Evolutionary conservation across 345 rosid genomes (phyloP), one percentile per base, ranked within the genome.

Genomic region (Gossypium ekmanianum): DNA sequence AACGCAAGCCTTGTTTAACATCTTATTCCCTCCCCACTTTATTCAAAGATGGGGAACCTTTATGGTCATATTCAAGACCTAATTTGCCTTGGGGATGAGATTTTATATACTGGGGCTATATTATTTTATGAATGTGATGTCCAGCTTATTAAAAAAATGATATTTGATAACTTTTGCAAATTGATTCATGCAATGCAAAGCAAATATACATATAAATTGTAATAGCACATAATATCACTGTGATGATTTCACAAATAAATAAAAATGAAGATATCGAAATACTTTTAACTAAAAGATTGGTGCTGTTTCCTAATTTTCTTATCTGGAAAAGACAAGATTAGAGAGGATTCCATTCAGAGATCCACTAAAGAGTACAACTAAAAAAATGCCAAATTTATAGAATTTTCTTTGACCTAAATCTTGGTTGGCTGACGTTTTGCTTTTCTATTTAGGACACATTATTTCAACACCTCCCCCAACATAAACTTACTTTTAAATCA

Each of bases 231-330:
- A 22, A 11, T 10, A 58, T 59, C 63, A 43, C 14, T 44, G 16
- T 64, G 3, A 6, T 55, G 59, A 55, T 34, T 10, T 10, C 71
- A 39, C 34, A 12, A 17, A 22, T 9, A 51, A 2, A 34, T 5
- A 48, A 7, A 50, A 6, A 7, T 48, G 39, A 27, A 4, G 39
- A 47, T 48, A 12, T 26, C 14, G 8, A 68, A 50, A 34, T 71
- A 29, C 24, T 69, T 69, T 71, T 55, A 71, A 18, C 18, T 39
- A 10, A 20, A 13, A 72, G 61, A 58, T 22, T 51, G 72, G 79
- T 79, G 84, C 68, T 69, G 76, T 58, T 76, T 65, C 85, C 81
- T 78, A 80, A 80, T 81, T 85, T 78, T 80, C 83, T 85, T 76
- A 78, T 76, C 78, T 58, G 11, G 13, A 17, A 34, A 34, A 34